Conservation (phyloP, 2,329 filamentous ascomycete genomes). For the Hymenoscyphus fructigenus region DNA sequence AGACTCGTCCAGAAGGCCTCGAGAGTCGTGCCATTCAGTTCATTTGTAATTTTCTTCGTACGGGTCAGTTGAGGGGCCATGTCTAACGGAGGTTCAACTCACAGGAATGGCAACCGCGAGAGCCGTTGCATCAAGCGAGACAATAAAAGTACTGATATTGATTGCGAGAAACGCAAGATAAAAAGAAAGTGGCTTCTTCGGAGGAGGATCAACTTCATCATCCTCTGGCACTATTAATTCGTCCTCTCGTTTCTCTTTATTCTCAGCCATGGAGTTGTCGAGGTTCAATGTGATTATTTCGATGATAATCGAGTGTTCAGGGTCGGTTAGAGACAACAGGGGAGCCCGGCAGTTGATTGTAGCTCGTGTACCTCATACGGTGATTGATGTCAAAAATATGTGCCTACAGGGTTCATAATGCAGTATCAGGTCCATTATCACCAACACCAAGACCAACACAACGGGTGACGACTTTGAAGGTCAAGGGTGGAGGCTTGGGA, state of each 20-base stretch:
- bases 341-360: not conserved
- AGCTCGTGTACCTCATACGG: not conserved
- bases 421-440: not conserved
- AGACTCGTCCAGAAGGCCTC: conserved; percentile 69
- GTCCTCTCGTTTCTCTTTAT: not conserved
- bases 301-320: not conserved
- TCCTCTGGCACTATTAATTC: not conserved
- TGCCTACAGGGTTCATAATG: too few relatives aligned
- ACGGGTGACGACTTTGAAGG: not conserved
- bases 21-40: conserved; percentile 49
- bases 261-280: not conserved
- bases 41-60: conserved; percentile 1
- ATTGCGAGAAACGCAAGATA: conserved; percentile 6
- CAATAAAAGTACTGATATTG: not conserved
- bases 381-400: too few relatives aligned
- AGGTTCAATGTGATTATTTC: not conserved
- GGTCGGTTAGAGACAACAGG: not conserved
- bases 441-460: not conserved
- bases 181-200: not conserved
- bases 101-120: conserved; percentile 2
- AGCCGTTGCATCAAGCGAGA: conserved; percentile 4
- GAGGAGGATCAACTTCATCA: not conserved
- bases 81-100: not conserved
- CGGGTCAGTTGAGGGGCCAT: not conserved
- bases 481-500: not conserved